Percentiles rank a stretch among this genome's conserved stretches.
phyloP scores from a whole-genome alignment of 768 basidiomycete species.

The Podaxis rugospora region DNA sequence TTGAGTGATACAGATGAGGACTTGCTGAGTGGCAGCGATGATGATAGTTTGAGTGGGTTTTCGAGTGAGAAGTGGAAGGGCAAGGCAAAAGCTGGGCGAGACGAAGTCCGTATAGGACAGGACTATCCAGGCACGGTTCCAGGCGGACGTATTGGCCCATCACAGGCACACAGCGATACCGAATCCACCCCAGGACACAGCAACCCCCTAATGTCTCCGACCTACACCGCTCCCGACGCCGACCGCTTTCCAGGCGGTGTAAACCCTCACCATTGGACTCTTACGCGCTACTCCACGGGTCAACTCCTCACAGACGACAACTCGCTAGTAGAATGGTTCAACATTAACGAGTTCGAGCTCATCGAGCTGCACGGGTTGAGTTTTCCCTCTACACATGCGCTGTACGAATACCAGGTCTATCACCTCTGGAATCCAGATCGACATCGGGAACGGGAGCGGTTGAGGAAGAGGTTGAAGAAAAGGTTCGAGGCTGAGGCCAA shows the following conservation, averaged over 20 bases:
- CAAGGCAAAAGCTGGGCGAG: neutral
- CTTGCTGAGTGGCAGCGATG: neutral
- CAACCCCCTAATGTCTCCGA: neutral
- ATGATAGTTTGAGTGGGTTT: neutral
- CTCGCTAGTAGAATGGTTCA: conserved; percentile 50
- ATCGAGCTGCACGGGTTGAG: conserved; percentile 56
- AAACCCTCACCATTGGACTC: conserved; percentile 29
- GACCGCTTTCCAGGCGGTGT: conserved; percentile 12
- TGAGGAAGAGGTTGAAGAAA: conserved; percentile 11
- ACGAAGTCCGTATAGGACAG: neutral
- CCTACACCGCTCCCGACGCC: neutral
- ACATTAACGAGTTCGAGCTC: conserved; percentile 57
- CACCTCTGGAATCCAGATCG: conserved; percentile 10
- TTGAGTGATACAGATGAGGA: conserved; percentile 14
- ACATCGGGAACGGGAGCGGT: conserved; percentile 5
- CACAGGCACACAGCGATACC: neutral
- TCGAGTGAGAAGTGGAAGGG: conserved; percentile 1
- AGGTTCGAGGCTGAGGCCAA: conserved; percentile 1
- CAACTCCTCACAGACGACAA: conserved; percentile 64
- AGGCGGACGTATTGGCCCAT: conserved; percentile 3
- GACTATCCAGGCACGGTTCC: neutral
- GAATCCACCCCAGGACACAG: neutral
- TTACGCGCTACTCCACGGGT: conserved; percentile 66
- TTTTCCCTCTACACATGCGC: conserved; percentile 10
- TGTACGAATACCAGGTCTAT: conserved; percentile 14